Base-by-base conservation (phyloP, 805 yeast genomes). In the Candida schatavii region DNA sequence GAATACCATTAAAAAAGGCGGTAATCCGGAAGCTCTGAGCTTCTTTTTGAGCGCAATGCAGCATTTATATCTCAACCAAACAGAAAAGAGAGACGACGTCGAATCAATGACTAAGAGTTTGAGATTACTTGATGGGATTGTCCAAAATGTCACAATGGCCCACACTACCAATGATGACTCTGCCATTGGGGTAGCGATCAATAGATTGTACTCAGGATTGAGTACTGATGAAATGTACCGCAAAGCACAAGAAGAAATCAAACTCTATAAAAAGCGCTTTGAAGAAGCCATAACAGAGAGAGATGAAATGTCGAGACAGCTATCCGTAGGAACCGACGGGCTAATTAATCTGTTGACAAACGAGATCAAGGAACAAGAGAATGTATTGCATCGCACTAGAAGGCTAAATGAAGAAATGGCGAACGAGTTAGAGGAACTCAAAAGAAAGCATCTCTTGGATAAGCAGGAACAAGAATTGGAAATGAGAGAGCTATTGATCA, bases 221-320 rank as follows among this genome's bases (percentile, higher is more conserved):
- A 81, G 82, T 50, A 86, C 96, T 0, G 97, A 91, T 58, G 95
- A 88, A 41, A 82, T 83, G 63, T 95, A 95, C 10, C 72, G 81
- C 40, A 74, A 85, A 45, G 95, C 96, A 3, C 44, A 63, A 32
- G 60, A 55, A 18, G 88, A 77, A 41, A 71, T 81, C 28, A 73
- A 74, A 52, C 77, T 72, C 35, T 73, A 81, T 31, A 68, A 73
- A 4, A 64, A 59, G 43, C 69, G 66, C 31, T 76, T 82, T 2
- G 83, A 80, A 45, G 74, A 72, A 45, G 80, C 81, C 13, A 61
- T 64, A 15, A 78, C 79, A 2, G 88, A 83, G 53, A 61, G 80
- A 44, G 80, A 78, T 56, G 80, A 77, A 26, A 70, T 88, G 68
- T 76, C 80, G 25, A 68, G 79, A 40, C 88, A 83, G 56, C 66